These are phyloP conservation scores for Schizophyllum amplum DNA, from an alignment of 1,284 basidiomycete species.

Conservation along the genomic window DNA sequence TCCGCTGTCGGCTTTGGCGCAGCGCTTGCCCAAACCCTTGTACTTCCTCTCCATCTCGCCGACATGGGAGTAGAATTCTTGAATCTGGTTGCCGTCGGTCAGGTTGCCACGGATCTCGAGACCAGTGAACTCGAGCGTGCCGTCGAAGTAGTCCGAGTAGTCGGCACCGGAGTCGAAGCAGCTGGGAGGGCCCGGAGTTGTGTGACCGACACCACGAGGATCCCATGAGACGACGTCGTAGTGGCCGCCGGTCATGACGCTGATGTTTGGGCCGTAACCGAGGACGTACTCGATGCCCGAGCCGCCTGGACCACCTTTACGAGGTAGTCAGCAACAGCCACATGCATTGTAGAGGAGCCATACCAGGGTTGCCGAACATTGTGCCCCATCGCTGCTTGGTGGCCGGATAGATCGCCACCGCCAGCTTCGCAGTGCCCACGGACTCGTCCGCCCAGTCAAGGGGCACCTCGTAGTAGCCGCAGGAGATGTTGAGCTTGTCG, in stretches of 20 bases:
- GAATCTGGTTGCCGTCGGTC: neutral
- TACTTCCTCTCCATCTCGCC: neutral
- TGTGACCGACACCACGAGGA: slow-evolving; percentile 4
- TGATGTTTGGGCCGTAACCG: neutral
- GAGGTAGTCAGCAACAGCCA: neutral
- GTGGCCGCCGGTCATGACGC: slow-evolving; percentile 2
- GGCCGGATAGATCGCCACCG: neutral
- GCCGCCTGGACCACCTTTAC: neutral
- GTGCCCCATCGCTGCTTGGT: neutral
- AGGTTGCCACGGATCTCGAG: neutral
- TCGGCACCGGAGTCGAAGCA: neutral
- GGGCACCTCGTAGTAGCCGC: neutral
- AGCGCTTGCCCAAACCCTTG: neutral
- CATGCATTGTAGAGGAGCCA: neutral
- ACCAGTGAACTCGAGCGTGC: neutral
- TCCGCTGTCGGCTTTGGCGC: neutral
- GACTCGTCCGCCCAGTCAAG: neutral
- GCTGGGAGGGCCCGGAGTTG: neutral
- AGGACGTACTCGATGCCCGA: neutral
- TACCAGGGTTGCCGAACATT: neutral
- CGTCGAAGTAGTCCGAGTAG: neutral
- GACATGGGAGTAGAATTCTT: neutral
- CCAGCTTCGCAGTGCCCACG: neutral
- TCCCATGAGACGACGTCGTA: slow-evolving; percentile 6
- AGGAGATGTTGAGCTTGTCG: neutral